Percentiles rank a stretch among this genome's conserved stretches.
phyloP scores from a whole-genome alignment of 1,139 yeast species.

The Geotrichum histeridarum region DNA sequence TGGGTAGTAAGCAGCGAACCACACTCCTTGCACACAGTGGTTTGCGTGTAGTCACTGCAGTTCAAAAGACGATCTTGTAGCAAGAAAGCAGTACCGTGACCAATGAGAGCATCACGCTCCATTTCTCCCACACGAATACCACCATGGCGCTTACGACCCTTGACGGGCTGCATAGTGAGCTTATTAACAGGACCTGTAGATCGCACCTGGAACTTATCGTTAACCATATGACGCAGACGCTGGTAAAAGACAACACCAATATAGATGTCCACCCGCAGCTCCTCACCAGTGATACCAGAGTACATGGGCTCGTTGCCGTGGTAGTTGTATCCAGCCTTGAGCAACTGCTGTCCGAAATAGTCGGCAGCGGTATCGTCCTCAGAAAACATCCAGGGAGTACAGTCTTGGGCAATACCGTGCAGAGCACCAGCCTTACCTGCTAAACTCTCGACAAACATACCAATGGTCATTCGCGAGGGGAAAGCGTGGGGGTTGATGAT shows the following conservation, averaged over 20 bases:
- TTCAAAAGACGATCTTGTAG: constrained; percentile 92
- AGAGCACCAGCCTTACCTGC: constrained; percentile 98
- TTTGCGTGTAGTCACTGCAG: constrained; percentile 92
- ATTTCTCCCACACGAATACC: constrained; percentile 99
- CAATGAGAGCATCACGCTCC: constrained; percentile 99
- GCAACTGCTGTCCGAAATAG: constrained; percentile 89
- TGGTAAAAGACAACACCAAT: constrained; percentile 96
- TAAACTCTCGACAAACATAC: constrained; percentile 96
- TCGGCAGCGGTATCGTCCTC: constrained; percentile 96
- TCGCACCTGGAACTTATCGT: constrained; percentile 98
- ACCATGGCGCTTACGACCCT: constrained; percentile 98
- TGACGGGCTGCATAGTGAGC: constrained; percentile 97
- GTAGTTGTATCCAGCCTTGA: constrained; percentile 85
- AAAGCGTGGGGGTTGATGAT: constrained; percentile 99
- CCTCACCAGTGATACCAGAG: constrained; percentile 98
- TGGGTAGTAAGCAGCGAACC: constrained; percentile 90
- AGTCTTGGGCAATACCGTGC: constrained; percentile 95
- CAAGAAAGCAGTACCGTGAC: constrained; percentile 96
- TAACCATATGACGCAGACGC: constrained; percentile 98
- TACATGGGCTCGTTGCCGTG: constrained; percentile 99
- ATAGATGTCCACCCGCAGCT: constrained; percentile 89
- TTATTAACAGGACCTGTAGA: constrained; percentile 98
- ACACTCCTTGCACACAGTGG: constrained; percentile 85
- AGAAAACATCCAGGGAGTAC: constrained; percentile 92
- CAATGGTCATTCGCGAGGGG: constrained; percentile 99